A percentile compares a stretch with the other conserved stretches of the same genome.
These are phyloP conservation scores for Paramecium biaurelia DNA, from an alignment of 73 alveolate species.

Conservation along the genomic window DNA sequence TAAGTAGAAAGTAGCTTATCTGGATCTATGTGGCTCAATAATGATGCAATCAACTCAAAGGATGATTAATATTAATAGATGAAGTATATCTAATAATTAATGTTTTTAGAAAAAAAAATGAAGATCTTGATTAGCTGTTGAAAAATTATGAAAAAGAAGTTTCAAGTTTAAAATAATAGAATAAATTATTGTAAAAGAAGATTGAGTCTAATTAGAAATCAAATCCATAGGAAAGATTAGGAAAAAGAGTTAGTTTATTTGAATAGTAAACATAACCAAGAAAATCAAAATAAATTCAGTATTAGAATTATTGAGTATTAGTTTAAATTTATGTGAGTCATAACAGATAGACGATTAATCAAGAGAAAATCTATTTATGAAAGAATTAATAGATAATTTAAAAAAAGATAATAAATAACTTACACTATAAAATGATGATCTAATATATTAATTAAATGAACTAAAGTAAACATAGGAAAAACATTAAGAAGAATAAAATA, in stretches of 20 bases:
- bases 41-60: neutral
- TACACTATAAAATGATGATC: neutral
- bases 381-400: neutral
- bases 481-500: neutral
- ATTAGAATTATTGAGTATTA: slow-evolving; percentile 9
- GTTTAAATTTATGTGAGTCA: slow-evolving; percentile 14
- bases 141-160: slow-evolving; percentile 15
- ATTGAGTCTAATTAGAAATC: neutral
- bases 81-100: neutral
- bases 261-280: neutral
- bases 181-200: neutral
- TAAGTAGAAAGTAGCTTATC: neutral
- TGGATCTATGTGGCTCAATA: slow-evolving; percentile 11
- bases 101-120: neutral
- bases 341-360: neutral
- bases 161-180: neutral
- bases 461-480: neutral
- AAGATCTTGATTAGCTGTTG: neutral
- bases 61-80: neutral
- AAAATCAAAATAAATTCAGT: slow-evolving; percentile 16
- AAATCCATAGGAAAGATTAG: neutral
- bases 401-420: neutral
- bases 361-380: neutral
- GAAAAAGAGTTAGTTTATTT: slow-evolving; percentile 8
- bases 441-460: neutral